Evolutionary conservation across 2,329 filamentous ascomycete genomes (phyloP).

Genomic region (Claviceps sp.): DNA sequence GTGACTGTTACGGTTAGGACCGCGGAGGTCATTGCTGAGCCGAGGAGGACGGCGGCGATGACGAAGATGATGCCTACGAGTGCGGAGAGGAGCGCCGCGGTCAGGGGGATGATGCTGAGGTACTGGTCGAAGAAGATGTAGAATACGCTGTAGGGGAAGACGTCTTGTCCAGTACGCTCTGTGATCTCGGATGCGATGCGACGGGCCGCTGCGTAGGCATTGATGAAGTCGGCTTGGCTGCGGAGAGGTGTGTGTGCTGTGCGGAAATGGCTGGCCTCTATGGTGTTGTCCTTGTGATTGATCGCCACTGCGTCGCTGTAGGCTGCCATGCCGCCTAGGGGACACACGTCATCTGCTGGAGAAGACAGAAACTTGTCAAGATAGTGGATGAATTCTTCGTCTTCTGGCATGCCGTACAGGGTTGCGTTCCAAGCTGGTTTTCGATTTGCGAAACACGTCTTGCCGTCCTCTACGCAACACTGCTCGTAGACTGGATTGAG

Average conservation of each 20-base stretch:
- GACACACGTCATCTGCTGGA: slow-evolving; percentile 72
- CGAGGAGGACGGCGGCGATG: slow-evolving; percentile 67
- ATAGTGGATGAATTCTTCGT: slow-evolving; percentile 80
- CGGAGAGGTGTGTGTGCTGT: slow-evolving; percentile 78
- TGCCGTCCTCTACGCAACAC: slow-evolving; percentile 56
- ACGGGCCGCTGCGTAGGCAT: slow-evolving; percentile 75
- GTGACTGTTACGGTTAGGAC: slow-evolving; percentile 77
- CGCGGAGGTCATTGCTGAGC: slow-evolving; percentile 66
- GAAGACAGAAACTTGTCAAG: slow-evolving; percentile 69
- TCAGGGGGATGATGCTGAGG: slow-evolving; percentile 66
- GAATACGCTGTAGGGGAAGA: slow-evolving; percentile 95
- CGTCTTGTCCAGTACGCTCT: slow-evolving; percentile 56
- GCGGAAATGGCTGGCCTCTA: slow-evolving; percentile 81
- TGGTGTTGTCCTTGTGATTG: slow-evolving; percentile 49
- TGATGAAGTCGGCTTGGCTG: slow-evolving; percentile 85
- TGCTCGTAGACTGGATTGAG: slow-evolving; percentile 69
- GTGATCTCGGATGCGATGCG: slow-evolving; percentile 72
- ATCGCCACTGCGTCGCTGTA: slow-evolving; percentile 79
- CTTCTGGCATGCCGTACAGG: slow-evolving; percentile 81
- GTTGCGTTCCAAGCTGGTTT: slow-evolving; percentile 80
- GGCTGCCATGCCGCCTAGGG: slow-evolving; percentile 74
- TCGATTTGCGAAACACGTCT: slow-evolving; percentile 67
- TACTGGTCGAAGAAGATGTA: slow-evolving; percentile 99
- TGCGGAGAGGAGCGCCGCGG: slow-evolving; percentile 64
- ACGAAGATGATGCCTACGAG: slow-evolving; percentile 77